phyloP scores from a whole-genome alignment of 768 basidiomycete genomes.

The Phaffia tasmanica region DNA sequence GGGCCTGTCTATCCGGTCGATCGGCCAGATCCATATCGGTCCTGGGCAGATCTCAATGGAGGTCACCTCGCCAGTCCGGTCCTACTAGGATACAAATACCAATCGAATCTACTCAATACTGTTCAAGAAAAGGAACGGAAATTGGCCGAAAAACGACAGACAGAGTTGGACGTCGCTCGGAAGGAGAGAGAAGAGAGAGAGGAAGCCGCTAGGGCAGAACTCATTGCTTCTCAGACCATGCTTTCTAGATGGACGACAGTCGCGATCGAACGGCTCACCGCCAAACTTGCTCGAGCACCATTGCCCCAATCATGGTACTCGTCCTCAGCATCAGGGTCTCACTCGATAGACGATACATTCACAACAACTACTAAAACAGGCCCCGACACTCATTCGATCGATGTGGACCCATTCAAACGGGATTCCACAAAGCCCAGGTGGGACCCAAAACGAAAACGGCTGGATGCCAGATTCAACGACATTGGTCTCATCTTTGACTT shows the following conservation, averaged over 20 bases:
- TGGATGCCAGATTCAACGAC: slow-evolving; percentile 1
- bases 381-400: neutral
- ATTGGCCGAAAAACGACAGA: neutral
- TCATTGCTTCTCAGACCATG: too few species aligned
- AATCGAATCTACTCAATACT: neutral
- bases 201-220: neutral
- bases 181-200: neutral
- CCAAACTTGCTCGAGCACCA: too few species aligned
- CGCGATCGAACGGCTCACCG: too few species aligned
- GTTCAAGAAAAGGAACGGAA: slow-evolving; percentile 1
- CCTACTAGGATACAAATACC: slow-evolving; percentile 8
- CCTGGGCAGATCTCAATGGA: slow-evolving; percentile 10
- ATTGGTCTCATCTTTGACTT: slow-evolving; percentile 10
- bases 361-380: too few species aligned
- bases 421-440: slow-evolving; percentile 4
- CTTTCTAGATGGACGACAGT: too few species aligned
- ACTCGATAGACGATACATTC: too few species aligned
- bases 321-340: neutral
- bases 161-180: neutral
- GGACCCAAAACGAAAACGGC: slow-evolving; percentile 1
- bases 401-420: neutral
- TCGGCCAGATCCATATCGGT: neutral
- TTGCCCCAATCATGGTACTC: neutral
- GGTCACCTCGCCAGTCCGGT: slow-evolving; percentile 1
- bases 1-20: neutral